Conservation (phyloP, 345 rosid species). For the Pistacia vera region DNA sequence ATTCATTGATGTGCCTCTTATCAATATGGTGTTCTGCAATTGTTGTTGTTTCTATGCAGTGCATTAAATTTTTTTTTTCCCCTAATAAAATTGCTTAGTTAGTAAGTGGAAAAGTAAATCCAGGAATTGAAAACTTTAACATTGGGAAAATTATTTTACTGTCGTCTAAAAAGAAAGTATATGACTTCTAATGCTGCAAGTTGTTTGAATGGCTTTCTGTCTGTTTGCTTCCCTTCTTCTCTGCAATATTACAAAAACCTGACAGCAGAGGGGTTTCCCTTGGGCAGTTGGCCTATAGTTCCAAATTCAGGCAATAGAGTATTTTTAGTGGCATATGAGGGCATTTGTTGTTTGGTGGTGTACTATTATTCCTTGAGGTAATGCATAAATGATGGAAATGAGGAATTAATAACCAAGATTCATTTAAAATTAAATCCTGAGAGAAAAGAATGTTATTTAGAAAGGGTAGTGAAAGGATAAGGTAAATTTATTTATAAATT, state of each 20-base stretch:
- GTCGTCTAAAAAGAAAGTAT: background rate
- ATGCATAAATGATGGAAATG: background rate
- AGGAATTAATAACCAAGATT: background rate
- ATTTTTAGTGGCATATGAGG: background rate
- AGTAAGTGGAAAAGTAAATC: background rate
- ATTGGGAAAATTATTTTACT: conserved; percentile 1
- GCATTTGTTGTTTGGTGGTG: background rate
- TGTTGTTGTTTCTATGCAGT: background rate
- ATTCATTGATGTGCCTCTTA: background rate
- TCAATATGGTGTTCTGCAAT: background rate
- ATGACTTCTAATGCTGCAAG: background rate
- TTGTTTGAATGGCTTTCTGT: background rate
- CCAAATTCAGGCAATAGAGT: background rate
- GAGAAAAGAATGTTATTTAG: background rate
- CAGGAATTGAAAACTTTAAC: background rate
- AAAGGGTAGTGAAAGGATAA: background rate
- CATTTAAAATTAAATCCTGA: background rate
- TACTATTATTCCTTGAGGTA: background rate
- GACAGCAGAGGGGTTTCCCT: background rate
- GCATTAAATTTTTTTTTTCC: background rate
- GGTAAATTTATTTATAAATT: no score
- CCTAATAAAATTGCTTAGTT: background rate
- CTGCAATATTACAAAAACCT: background rate
- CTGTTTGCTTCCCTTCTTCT: background rate
- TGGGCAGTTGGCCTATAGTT: background rate